Conservation (phyloP, 495 filamentous ascomycete genomes). For the Tricharina praecox region DNA sequence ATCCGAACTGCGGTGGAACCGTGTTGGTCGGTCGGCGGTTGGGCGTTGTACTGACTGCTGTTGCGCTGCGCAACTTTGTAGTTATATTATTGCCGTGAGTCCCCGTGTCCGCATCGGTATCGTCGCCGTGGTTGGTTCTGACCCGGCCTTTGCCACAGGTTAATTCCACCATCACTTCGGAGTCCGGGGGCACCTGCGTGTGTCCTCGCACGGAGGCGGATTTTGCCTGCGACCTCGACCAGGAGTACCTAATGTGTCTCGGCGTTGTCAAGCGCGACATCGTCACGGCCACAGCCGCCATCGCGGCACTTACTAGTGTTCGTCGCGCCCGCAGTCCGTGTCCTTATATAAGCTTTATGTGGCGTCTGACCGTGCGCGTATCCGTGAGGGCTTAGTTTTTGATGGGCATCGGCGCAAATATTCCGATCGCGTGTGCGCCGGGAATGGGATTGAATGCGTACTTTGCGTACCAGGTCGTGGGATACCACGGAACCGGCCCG, state of each 20-base stretch:
- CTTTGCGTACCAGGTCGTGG: constrained; percentile 69
- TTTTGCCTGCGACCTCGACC: constrained; percentile 38
- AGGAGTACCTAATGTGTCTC: constrained; percentile 45
- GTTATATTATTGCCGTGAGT: constrained; percentile 42
- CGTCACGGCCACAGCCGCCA: constrained; percentile 65
- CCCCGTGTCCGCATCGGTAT: too few relatives aligned
- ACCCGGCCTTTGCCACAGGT: constrained; percentile 10
- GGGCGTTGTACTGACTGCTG: too few relatives aligned
- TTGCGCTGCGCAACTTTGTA: too few relatives aligned
- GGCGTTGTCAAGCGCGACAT: constrained; percentile 55
- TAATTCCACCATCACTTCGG: constrained; percentile 34
- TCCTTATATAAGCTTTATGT: constrained; percentile 48
- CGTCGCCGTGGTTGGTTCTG: neutral
- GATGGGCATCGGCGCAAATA: constrained; percentile 54
- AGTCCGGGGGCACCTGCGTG: constrained; percentile 58
- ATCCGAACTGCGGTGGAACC: too few relatives aligned
- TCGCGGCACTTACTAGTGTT: constrained; percentile 34
- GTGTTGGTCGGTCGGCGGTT: too few relatives aligned
- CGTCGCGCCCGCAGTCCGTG: constrained; percentile 32
- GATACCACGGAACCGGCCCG: constrained; percentile 46
- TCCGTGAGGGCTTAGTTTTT: constrained; percentile 45
- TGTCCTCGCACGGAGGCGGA: constrained; percentile 36
- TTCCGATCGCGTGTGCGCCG: constrained; percentile 60
- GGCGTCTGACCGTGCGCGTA: constrained; percentile 38
- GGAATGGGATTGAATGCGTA: constrained; percentile 78